These are phyloP conservation scores for Penicillium occitanis DNA, from an alignment of 2,329 filamentous ascomycete species.

Conservation along the genomic window DNA sequence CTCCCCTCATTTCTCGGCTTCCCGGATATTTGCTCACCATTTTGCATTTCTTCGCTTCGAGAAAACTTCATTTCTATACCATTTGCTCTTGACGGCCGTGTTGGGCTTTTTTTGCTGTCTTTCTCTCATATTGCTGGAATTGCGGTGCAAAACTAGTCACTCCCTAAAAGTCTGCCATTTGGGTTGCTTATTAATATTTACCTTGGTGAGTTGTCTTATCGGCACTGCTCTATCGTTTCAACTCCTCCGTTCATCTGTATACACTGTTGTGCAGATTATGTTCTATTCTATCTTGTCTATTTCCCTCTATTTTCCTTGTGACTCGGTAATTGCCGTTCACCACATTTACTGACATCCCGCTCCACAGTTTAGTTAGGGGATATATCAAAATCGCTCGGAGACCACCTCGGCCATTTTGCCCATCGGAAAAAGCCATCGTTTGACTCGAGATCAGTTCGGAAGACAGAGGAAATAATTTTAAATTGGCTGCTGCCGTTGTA, in stretches of 20 bases:
- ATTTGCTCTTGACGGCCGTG: neutral
- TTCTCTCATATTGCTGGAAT: constrained; percentile 3
- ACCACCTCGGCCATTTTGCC: neutral
- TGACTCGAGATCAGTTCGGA: neutral
- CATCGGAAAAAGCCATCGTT: neutral
- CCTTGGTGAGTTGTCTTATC: constrained; percentile 22
- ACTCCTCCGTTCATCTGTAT: neutral
- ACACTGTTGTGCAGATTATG: neutral
- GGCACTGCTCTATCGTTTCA: neutral
- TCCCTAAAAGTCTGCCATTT: constrained; percentile 26
- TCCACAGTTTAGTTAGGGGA: constrained; percentile 19
- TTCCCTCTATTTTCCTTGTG: neutral
- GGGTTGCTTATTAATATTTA: constrained; percentile 24
- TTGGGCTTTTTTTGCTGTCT: constrained; percentile 3
- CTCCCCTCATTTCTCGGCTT: constrained; percentile 11
- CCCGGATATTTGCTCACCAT: constrained; percentile 3
- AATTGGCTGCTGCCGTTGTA: neutral
- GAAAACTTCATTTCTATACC: neutral
- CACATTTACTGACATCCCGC: constrained; percentile 14
- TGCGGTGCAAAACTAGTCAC: constrained; percentile 16
- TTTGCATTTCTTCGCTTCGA: constrained; percentile 2
- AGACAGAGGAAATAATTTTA: neutral
- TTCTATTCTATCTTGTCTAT: neutral
- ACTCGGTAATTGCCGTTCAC: constrained; percentile 6
- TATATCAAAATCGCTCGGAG: constrained; percentile 8